Conservation (phyloP, 1,284 basidiomycete genomes). For the Rhodofomes roseus region DNA sequence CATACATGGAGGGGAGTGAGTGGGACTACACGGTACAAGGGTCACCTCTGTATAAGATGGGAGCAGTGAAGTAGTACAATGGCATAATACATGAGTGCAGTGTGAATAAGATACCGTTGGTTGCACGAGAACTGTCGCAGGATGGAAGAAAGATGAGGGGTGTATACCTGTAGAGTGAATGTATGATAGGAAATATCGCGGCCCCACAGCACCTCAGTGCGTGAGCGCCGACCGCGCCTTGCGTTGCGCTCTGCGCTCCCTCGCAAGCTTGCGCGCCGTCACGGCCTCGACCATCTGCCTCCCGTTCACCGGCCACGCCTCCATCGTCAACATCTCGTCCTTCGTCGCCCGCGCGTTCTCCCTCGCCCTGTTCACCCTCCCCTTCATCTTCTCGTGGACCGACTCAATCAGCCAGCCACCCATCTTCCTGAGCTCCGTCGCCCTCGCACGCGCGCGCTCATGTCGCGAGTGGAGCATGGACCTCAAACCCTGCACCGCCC, state of each 20-base stretch:
- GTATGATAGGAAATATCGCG: neutral
- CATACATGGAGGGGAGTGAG: neutral
- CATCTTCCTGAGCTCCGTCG: constrained; percentile 48
- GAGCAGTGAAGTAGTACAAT: neutral
- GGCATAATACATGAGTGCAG: neutral
- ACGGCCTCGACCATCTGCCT: constrained; percentile 5
- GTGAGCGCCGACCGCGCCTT: constrained; percentile 1
- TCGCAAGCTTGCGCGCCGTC: constrained; percentile 9
- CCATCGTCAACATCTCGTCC: constrained; percentile 28
- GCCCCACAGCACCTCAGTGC: neutral
- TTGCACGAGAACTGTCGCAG: neutral
- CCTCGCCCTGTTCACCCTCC: constrained; percentile 40
- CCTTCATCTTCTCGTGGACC: constrained; percentile 37
- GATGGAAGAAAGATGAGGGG: neutral
- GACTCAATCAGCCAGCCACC: constrained; percentile 40
- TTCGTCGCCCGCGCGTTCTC: constrained; percentile 41
- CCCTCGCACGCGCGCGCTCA: constrained; percentile 51
- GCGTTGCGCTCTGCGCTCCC: constrained; percentile 10
- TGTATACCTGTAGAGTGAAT: neutral
- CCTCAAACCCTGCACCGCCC: constrained; percentile 41
- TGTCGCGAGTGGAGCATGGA: constrained; percentile 49
- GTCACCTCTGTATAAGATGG: neutral
- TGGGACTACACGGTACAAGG: neutral
- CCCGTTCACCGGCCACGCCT: constrained; percentile 6
- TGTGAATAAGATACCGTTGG: neutral